Evolutionary conservation across 768 basidiomycete species (phyloP).

Genomic region (Boletus bicolor): DNA sequence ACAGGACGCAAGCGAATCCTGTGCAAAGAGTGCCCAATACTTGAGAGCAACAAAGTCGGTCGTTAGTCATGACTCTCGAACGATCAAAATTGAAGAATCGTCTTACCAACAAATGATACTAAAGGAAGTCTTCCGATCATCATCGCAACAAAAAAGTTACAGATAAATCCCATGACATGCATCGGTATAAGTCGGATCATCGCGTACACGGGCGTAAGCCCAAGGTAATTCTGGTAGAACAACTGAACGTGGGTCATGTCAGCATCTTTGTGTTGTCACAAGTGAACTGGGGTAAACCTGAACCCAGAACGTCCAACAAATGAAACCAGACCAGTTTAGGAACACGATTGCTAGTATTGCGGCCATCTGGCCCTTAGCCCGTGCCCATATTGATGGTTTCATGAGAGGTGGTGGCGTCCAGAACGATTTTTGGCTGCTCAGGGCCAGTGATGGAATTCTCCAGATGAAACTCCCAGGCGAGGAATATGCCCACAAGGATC

Average conservation of each 20-base stretch:
- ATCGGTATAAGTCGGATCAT: conserved; percentile 71
- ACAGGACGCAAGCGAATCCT: conserved; percentile 54
- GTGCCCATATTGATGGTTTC: conserved; percentile 58
- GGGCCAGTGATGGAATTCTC: conserved; percentile 33
- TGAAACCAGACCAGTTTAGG: conserved; percentile 58
- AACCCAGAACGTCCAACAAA: conserved; percentile 51
- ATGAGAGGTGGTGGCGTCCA: conserved; percentile 60
- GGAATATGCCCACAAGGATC: conserved; percentile 51
- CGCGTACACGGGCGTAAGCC: conserved; percentile 52
- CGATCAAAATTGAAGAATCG: no score
- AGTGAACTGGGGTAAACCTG: conserved; percentile 29
- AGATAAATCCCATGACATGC: conserved; percentile 59
- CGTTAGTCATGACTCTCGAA: background rate
- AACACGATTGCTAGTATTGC: conserved; percentile 64
- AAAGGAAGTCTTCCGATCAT: conserved; percentile 55
- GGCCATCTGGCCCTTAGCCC: conserved; percentile 58
- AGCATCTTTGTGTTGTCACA: background rate
- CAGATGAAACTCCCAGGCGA: conserved; percentile 64
- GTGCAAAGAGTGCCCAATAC: conserved; percentile 59
- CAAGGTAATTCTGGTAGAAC: conserved; percentile 67
- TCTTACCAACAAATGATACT: conserved; percentile 53
- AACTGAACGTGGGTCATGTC: conserved; percentile 37
- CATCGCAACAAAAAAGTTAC: conserved; percentile 63
- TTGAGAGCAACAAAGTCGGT: conserved; percentile 16
- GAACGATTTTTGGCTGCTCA: conserved; percentile 17